Evolutionary conservation across 129 eudicot genomes (phyloP), one percentile per base, ranked within the genome.

Genomic region (Heracleum sosnowskyi): DNA sequence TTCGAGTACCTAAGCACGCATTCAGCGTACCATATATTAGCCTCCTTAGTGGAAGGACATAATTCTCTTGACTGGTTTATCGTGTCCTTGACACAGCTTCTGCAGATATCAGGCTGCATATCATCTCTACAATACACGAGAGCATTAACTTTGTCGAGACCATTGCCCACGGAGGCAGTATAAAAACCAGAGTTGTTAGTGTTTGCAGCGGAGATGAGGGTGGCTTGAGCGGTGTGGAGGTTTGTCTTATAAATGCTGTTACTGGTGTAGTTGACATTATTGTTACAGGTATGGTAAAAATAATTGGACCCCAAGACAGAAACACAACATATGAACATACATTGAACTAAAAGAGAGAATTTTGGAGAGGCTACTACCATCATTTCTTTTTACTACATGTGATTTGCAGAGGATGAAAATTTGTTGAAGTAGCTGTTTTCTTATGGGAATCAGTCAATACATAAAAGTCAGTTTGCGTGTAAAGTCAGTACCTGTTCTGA

Each of bases 1-100:
- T 78, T 51, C 1, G 91, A 81, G 81, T 85, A 85, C 41, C 88
- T 74, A 40, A 91, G 26, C 89, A 80, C 82, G 76, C 96, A 88
- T 6, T 79, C 73, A 7, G 75, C 83, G 17, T 79, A 74, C 84
- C 82, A 85, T 1, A 77, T 75, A 24, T 69, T 73, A 4, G 87
- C 87, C 20, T 77, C 78, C 51, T 42, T 76, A 33, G n/a, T 55
- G 29, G 57, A 34, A 34, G 89, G 83, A 68, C 91, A 88, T 26
- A 28, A 57, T 46, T 46, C 51, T 15, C 51, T 46, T 46, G 15
- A 2, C 13, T 16, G 39, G 1, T 5, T 39, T 29, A 31, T 73
- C 24, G 82, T 40, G n/a, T 73, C 76, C 13, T 80, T 47, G 35
- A 85, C 53, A 51, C 88, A 82, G 29, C 51, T 57, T 6, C 79